Evolutionary conservation across 176 grass and related monocot genomes (phyloP), one percentile per base, ranked within the genome.

Genomic region (Echinochloa phyllopogon): DNA sequence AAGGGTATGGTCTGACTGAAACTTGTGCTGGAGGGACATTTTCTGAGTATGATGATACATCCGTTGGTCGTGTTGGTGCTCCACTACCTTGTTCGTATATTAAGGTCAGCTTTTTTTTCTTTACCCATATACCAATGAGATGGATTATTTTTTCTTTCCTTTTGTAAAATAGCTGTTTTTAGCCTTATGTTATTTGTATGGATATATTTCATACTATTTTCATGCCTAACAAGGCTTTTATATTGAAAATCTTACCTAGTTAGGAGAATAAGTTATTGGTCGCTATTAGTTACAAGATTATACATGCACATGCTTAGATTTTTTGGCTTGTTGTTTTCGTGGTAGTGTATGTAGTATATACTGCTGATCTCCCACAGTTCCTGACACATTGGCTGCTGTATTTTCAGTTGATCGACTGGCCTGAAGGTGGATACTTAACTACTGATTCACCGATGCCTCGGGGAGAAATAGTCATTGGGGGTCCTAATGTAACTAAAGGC

Each of bases 1-100:
- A 98, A 88, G 96, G 93, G 36, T 98, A 95, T 93, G 96, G 96
- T 84, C 85, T 98, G 36, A 98, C 96, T 73, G 96, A 98, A 89
- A 98, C 96, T 74, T 98, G 96, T 85, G 96, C 89, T 42, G 93
- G 91, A 72, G 96, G 93, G 60, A 91, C 96, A 86, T 95, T 98
- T 92, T 95, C 93, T 13, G 96, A 98, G 81, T 91, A 94, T 14
- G 93, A 98, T 61, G 96, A 98, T 69, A 75, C 87, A 74, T 95
- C 96, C 80, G 93, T 98, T 77, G 96, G 96, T 0, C 96, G 96
- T 81, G 96, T 98, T 41, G 93, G 93, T 71, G 87, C 93, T 89
- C 96, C 96, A 61, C 65, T 98, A 52, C 84, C 93, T 87, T 98
- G 96, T 82, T 94, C 91, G 16, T 98, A 87, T 77, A 86, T 98